Percentiles rank a stretch among this genome's conserved stretches.
These are phyloP conservation scores for Fusarium globosum DNA, from an alignment of 2,329 filamentous ascomycete species.

Conservation along the genomic window DNA sequence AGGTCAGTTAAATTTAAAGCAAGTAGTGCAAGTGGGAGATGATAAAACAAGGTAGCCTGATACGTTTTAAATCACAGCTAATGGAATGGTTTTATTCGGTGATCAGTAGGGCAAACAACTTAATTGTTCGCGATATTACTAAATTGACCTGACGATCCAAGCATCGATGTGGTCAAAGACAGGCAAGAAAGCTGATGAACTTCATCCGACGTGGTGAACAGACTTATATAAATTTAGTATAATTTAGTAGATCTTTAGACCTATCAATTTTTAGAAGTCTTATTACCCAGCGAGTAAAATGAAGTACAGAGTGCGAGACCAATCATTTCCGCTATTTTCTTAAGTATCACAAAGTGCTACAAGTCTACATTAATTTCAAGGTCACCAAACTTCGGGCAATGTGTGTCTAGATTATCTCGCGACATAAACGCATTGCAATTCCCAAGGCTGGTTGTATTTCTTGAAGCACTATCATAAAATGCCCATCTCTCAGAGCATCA, in stretches of 20 bases:
- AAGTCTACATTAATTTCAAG: neutral
- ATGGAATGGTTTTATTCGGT: no score
- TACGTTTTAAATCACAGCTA: neutral
- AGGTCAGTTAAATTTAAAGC: neutral
- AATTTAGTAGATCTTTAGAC: neutral
- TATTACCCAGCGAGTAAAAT: neutral
- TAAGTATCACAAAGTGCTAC: neutral
- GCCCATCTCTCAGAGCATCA: conserved; percentile 37
- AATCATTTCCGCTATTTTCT: neutral
- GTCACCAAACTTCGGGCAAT: neutral
- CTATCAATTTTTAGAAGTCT: neutral
- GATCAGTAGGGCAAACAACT: neutral
- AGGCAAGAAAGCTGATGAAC: neutral
- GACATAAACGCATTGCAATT: conserved; percentile 1
- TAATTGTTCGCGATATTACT: neutral
- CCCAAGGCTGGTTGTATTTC: conserved; percentile 21
- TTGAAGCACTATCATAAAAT: conserved; percentile 33
- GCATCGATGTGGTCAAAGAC: no score
- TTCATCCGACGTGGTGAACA: neutral
- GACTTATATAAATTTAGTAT: neutral
- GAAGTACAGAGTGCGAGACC: neutral
- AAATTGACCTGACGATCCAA: neutral
- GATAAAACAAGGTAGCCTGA: neutral
- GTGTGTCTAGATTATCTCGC: neutral
- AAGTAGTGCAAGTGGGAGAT: neutral